phyloP scores from a whole-genome alignment of 2,329 filamentous ascomycete species.

The Penicillium sp. region DNA sequence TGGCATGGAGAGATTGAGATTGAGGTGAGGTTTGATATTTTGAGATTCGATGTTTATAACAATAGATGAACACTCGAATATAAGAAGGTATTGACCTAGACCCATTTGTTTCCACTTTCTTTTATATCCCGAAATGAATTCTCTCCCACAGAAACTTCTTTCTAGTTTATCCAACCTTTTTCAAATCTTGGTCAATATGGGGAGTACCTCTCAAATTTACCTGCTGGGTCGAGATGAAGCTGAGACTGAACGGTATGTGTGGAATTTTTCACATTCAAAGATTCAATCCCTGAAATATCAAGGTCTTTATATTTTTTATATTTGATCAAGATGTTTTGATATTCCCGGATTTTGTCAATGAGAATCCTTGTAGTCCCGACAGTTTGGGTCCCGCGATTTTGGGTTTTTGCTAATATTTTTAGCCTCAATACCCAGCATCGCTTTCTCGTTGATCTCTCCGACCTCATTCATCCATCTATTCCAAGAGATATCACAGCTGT shows the following conservation, averaged over 20 bases:
- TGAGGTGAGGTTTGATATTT: too few relatives aligned
- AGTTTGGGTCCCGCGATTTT: not conserved
- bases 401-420: not conserved
- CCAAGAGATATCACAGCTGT: constrained; percentile 17
- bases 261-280: not conserved
- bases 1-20: not conserved
- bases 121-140: not conserved
- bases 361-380: too few relatives aligned
- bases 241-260: constrained; percentile 23
- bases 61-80: not conserved
- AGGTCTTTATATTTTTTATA: too few relatives aligned
- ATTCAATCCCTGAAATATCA: too few relatives aligned
- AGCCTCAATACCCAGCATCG: constrained; percentile 28
- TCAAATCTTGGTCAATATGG: not conserved
- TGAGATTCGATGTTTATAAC: not conserved
- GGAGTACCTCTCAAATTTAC: constrained; percentile 13
- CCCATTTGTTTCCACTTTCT: not conserved
- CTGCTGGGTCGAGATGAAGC: constrained; percentile 18
- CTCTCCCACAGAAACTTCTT: not conserved
- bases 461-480: constrained; percentile 28
- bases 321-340: too few relatives aligned
- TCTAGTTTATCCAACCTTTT: not conserved
- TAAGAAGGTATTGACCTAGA: not conserved
- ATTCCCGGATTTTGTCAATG: too few relatives aligned
- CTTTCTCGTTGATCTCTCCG: constrained; percentile 22